Evolutionary conservation across 495 filamentous ascomycete species (phyloP).

Genomic region (Terfezia claveryi): DNA sequence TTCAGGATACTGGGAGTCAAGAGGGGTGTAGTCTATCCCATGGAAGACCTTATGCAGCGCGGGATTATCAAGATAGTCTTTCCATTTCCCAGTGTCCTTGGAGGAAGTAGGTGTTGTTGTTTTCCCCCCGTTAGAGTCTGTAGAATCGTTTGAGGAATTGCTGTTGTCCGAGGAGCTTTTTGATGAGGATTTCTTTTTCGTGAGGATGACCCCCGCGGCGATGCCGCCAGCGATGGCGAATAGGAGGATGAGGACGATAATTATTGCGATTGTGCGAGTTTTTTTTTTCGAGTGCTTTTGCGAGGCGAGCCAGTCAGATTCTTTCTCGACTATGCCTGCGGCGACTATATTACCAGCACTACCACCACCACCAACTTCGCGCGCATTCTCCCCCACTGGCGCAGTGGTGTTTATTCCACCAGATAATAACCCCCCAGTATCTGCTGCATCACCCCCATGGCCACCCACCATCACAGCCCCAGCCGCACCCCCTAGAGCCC

Average conservation of each 20-base stretch:
- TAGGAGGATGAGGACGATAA: conserved; percentile 38
- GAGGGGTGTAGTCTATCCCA: conserved; percentile 90
- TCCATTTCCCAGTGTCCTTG: conserved; percentile 35
- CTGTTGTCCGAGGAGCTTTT: not conserved
- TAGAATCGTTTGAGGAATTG: conserved; percentile 5
- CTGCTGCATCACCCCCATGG: not conserved
- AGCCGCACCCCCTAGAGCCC: not conserved
- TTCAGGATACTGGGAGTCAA: conserved; percentile 73
- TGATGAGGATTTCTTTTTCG: conserved; percentile 17
- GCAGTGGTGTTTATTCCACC: no score
- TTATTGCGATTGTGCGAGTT: conserved; percentile 43
- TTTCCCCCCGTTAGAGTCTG: conserved; percentile 10
- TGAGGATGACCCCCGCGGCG: conserved; percentile 45
- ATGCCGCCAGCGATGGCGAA: conserved; percentile 58
- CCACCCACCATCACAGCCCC: not conserved
- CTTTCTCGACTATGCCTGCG: conserved; percentile 24
- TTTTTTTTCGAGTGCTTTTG: conserved; percentile 43
- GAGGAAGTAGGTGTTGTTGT: conserved; percentile 1
- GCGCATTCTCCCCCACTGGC: conserved; percentile 10
- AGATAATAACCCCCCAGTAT: no score
- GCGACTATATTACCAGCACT: conserved; percentile 4
- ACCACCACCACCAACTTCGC: not conserved
- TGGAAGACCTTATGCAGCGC: conserved; percentile 83
- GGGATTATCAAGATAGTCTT: conserved; percentile 52
- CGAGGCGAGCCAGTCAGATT: conserved; percentile 32